Evolutionary conservation across 2,329 filamentous ascomycete species (phyloP), one percentile per base, ranked within the genome.

Genomic region (Claviceps sp.): DNA sequence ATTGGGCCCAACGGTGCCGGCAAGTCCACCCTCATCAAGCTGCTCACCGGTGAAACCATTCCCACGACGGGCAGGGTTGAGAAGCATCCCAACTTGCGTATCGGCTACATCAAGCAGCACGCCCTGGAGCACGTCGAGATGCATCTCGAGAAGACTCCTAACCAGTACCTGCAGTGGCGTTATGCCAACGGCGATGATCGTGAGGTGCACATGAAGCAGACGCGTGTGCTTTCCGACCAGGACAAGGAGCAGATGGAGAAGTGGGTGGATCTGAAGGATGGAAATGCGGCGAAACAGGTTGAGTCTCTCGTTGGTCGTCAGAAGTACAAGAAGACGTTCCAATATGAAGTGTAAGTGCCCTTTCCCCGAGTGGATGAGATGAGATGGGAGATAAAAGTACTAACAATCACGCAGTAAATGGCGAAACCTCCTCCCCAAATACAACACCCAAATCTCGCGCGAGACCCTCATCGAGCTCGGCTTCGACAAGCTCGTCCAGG

Each of bases 71-170:
- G 93, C 57, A 88, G 83, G 66, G 93, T 98, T 24, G 90, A 97
- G 76, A 97, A 97, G 76, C 93, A 98, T 68, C 93, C 93, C 59
- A 98, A 98, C 69, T 73, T 98, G 64, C 90, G 93, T 77, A 96
- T 98, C 62, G 93, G 93, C 51, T 98, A 98, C 75, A 97, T 98
- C 75, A 97, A 97, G 75, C 93, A 98, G 74, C 93, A 98, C 70
- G 93, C 93, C 45, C 78, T 98, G 13, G 93, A 98, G 76, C 93
- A 98, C 80, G 93, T 98, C 11, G 91, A 98, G 73, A 95, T 96
- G 91, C 93, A 98, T 65, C 76, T 97, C 60, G 93, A 98, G 71
- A 98, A 98, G 81, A 98, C 93, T 0, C 93, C 93, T 42, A 97
- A 95, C 68, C 93, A 98, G 71, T 98, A 98, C 65, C 79, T 98